These are phyloP conservation scores for Wilcoxina mikolae DNA, from an alignment of 495 filamentous ascomycete species.

Conservation along the genomic window DNA sequence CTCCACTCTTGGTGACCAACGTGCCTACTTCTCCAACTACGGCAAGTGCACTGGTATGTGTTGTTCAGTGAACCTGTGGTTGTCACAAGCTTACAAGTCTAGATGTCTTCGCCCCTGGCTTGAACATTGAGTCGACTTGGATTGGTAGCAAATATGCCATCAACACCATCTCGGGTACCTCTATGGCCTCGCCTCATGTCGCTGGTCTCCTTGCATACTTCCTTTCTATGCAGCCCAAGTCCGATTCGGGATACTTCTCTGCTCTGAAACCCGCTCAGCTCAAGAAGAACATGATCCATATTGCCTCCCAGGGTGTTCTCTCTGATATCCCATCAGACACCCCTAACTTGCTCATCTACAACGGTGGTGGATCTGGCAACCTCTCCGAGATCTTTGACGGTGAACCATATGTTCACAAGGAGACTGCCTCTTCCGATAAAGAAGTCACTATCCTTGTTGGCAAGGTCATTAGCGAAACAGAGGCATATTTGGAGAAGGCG, in stretches of 20 bases:
- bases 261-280: constrained; percentile 88
- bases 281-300: constrained; percentile 70
- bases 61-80: too few relatives aligned
- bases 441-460: constrained; percentile 42
- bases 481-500: constrained; percentile 53
- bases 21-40: constrained; percentile 99
- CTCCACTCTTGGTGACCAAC: constrained; percentile 81
- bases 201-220: constrained; percentile 93
- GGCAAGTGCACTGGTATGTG: constrained; percentile 97
- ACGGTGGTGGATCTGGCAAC: constrained; percentile 89
- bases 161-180: constrained; percentile 99
- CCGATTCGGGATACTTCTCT: constrained; percentile 78
- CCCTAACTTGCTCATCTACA: constrained; percentile 88
- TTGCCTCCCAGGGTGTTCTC: constrained; percentile 69
- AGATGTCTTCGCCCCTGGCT: constrained; percentile 94
- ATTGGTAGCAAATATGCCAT: constrained; percentile 82
- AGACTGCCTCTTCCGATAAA: constrained; percentile 31
- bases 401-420: constrained; percentile 41
- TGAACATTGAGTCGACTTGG: constrained; percentile 97
- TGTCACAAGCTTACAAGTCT: too few relatives aligned
- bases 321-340: constrained; percentile 75
- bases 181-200: constrained; percentile 97
- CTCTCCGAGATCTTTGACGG: constrained; percentile 66
- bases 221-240: constrained; percentile 81
- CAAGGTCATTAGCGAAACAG: constrained; percentile 47